These are phyloP conservation scores for Peronospora tabacina DNA, from an alignment of 352 stramenopile genomes.

Conservation along the genomic window DNA sequence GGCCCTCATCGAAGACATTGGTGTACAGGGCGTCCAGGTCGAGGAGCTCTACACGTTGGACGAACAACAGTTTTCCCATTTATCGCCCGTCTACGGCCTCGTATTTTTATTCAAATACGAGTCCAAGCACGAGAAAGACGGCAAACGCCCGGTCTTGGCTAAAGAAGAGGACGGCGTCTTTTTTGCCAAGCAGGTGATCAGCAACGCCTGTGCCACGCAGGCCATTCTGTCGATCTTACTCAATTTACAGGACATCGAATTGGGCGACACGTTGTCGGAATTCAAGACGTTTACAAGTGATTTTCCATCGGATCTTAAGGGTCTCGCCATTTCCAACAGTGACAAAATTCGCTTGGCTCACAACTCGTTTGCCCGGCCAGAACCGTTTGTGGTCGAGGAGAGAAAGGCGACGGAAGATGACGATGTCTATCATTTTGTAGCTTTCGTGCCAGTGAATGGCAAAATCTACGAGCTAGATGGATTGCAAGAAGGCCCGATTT, in stretches of 20 bases:
- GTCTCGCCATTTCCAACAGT: slow-evolving; percentile 81
- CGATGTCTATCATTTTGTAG: slow-evolving; percentile 97
- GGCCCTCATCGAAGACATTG: slow-evolving; percentile 90
- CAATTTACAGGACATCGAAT: slow-evolving; percentile 72
- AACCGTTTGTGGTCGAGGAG: slow-evolving; percentile 78
- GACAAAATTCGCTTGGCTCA: slow-evolving; percentile 79
- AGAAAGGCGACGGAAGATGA: slow-evolving; percentile 75
- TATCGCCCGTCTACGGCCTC: slow-evolving; percentile 86
- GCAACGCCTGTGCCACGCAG: slow-evolving; percentile 94
- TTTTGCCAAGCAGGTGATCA: slow-evolving; percentile 95
- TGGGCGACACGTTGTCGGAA: slow-evolving; percentile 55
- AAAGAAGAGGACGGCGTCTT: slow-evolving; percentile 73
- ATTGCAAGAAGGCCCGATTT: slow-evolving; percentile 84
- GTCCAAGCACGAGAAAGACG: slow-evolving; percentile 35
- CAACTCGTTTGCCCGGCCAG: slow-evolving; percentile 73
- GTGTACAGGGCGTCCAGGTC: slow-evolving; percentile 89
- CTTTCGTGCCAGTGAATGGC: slow-evolving; percentile 87
- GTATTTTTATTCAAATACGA: slow-evolving; percentile 97
- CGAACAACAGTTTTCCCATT: slow-evolving; percentile 61
- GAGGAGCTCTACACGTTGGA: slow-evolving; percentile 93
- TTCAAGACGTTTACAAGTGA: slow-evolving; percentile 80
- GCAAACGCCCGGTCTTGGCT: slow-evolving; percentile 14
- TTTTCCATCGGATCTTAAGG: slow-evolving; percentile 75
- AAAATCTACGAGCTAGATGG: slow-evolving; percentile 95
- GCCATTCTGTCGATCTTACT: slow-evolving; percentile 94